Base-by-base conservation (phyloP, 2,329 filamentous ascomycete species). In the Trichophyton benhamiae region DNA sequence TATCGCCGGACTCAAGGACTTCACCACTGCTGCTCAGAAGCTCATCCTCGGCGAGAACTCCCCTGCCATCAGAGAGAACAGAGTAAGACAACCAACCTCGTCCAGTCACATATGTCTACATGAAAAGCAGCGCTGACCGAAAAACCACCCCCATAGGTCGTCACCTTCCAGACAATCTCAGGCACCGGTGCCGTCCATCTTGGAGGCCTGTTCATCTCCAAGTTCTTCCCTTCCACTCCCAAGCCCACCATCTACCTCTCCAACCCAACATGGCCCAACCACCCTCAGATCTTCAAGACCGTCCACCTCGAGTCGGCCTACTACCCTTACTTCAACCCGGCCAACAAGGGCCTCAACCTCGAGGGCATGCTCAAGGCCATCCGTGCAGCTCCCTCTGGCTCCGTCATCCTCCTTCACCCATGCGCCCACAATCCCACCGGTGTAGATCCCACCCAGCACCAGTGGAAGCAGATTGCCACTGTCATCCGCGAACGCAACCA, bases 351-450 rank as follows among this genome's bases (percentile, higher is more conserved):
- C 58, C 86, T 99, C 59, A 91, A 97, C 77, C 91, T 96, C 71
- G 85, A 88, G 63, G 92, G 91, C 77, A 91, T 97, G 87, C 84
- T 89, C 73, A 74, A 78, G 57, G 77, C 87, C 38, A 79, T 97
- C 59, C 75, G 83, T 64, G 77, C 80, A 38, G 91, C 92, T 6
- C 87, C 89, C 2, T 81, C 88, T 59, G 85, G 85, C 68, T 92
- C 89, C 72, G 85, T 99, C 74, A 86, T 99, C 74, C 82, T 97
- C 52, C 83, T 97, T 44, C 94, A 97, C 77, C 89, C 91, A 65
- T 99, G 94, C 74, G 94, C 94, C 42, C 94, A 99, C 80, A 99
- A 99, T 80, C 94, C 94, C 41, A 99, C 94, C 0, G 94, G 94
- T 63, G 91, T 99, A 65, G 94, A 99, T 76, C 91, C 91, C 6